Evolutionary conservation across 2,329 filamentous ascomycete genomes (phyloP), one percentile per base, ranked within the genome.

Genomic region (Calonectria montana): DNA sequence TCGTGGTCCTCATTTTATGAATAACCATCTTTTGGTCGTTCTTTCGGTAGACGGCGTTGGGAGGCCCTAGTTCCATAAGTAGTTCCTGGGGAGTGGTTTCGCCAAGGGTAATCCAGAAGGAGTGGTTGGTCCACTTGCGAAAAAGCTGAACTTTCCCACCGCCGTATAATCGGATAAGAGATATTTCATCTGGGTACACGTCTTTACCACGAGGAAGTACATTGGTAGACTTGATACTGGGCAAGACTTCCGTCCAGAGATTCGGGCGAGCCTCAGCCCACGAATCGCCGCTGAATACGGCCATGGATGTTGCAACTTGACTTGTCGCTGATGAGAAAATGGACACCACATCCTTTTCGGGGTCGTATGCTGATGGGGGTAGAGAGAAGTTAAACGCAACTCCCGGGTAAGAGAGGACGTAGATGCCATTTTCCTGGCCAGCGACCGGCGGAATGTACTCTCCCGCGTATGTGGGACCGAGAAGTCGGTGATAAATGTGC

Each of bases 21-120:
- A 98, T 97, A 15, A 94, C 94, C 85, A 98, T 93, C 61, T 94
- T 91, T 81, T 95, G 93, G 81, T 98, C 95, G 79, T 94, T 94
- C 84, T 97, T 98, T 74, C 94, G 91, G 83, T 98, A 98, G 53
- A 97, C 97, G 23, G 96, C 94, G 81, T 98, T 96, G 2, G 97
- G 97, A 6, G 97, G 95, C 0, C 97, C 97, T 9, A 99, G 89
- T 79, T 98, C 96, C 70, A 94, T 93, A 23, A 98, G 91, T 2
- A 99, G 86, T 76, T 98, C 95, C 84, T 99, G 97, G 0, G 95
- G 94, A 1, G 94, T 97, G 0, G 96, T 98, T 80, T 97, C 92
- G 55, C 95, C 95, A 0, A 99, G 87, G 3, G 87, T 88, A 67
- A 99, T 93, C 85, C 90, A 92, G 69, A 95, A 91, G 0, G 91